Conservation (phyloP, 208 protist genomes). For the Histomonas meleagridis region DNA sequence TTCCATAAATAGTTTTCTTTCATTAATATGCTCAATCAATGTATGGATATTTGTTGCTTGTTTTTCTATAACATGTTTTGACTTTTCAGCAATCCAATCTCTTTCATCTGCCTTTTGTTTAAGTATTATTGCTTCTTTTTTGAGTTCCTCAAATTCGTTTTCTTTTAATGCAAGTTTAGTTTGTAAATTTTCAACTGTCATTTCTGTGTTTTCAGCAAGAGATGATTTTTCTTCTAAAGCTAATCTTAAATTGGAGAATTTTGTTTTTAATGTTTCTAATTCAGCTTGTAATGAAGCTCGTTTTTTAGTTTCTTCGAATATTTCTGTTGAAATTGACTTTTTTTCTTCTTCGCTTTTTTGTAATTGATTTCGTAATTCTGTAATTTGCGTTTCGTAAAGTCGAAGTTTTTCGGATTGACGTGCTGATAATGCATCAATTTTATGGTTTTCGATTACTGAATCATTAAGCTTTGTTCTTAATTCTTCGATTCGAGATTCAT, state of each 20-base stretch:
- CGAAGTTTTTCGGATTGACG: not conserved
- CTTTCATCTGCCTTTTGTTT: not conserved
- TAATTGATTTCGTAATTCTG: not conserved
- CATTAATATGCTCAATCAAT: not conserved
- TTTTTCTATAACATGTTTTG: conserved; percentile 15
- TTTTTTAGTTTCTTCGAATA: not conserved
- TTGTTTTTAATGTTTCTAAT: not conserved
- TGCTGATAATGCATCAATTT: not conserved
- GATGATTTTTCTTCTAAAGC: not conserved
- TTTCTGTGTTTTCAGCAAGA: not conserved
- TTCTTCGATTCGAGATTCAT: not conserved
- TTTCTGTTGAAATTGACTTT: not conserved
- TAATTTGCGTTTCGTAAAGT: not conserved
- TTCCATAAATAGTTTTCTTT: not conserved
- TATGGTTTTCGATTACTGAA: not conserved
- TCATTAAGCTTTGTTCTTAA: not conserved
- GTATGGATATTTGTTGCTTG: not conserved
- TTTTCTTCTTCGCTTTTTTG: not conserved
- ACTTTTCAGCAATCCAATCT: conserved; percentile 31
- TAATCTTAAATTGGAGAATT: not conserved
- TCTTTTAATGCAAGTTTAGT: too few relatives aligned
- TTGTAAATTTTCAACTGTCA: not conserved
- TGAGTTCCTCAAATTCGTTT: not conserved
- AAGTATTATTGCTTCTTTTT: not conserved
- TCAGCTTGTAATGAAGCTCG: not conserved